Evolutionary conservation across 345 rosid species (phyloP).

Genomic region (Corchorus olitorius): DNA sequence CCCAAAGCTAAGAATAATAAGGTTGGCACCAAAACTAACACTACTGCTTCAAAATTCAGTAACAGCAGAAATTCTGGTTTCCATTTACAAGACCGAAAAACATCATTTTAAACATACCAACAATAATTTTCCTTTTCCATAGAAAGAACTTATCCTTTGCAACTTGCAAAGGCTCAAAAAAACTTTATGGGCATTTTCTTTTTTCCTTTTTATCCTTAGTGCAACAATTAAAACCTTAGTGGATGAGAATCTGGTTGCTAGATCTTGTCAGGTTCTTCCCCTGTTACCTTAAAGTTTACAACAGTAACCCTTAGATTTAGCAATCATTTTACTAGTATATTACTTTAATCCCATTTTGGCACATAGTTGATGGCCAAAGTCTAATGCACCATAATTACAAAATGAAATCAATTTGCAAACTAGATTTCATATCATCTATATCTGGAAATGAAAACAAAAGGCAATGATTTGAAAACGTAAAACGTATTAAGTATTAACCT

Average conservation of each 20-base stretch:
- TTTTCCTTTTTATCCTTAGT: background rate
- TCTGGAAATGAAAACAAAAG: background rate
- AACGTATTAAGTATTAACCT: background rate
- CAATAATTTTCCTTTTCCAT: background rate
- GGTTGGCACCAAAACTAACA: too few species aligned
- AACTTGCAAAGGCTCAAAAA: background rate
- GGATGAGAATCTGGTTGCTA: background rate
- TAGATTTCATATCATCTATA: background rate
- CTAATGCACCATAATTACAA: background rate
- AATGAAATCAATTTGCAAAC: background rate
- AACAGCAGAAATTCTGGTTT: background rate
- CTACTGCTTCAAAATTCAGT: conserved; percentile 12
- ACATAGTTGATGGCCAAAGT: background rate
- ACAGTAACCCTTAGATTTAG: conserved; percentile 11
- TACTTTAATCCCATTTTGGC: background rate
- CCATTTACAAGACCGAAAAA: conserved; percentile 7
- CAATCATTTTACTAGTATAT: background rate
- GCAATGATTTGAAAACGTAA: background rate
- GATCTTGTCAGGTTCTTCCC: background rate
- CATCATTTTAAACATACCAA: background rate
- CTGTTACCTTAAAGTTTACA: background rate
- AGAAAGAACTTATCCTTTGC: background rate
- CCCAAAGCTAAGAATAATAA: background rate
- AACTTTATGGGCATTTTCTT: background rate
- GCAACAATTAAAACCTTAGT: conserved; percentile 7